phyloP scores from a whole-genome alignment of 345 rosid genomes.

The Lepidium africanum region DNA sequence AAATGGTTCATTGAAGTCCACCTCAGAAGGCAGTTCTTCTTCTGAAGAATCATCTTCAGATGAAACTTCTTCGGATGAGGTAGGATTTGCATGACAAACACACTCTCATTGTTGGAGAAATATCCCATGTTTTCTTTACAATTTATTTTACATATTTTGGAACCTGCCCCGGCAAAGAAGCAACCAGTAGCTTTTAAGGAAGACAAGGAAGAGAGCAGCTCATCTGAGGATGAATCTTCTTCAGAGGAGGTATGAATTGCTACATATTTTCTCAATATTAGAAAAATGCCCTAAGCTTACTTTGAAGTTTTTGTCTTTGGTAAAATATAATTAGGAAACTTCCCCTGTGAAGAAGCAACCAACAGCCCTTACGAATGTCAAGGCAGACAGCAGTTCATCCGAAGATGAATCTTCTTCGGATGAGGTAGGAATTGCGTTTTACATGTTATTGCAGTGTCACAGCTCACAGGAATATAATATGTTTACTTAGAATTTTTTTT shows the following conservation, averaged over 20 bases:
- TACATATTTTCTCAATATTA: not conserved
- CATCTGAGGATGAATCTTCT: slow-evolving; percentile 37
- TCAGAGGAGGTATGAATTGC: slow-evolving; percentile 24
- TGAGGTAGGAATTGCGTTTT: slow-evolving; percentile 15
- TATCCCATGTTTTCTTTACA: not conserved
- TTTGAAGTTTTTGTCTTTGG: not conserved
- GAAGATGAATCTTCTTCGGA: slow-evolving; percentile 24
- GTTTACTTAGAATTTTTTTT: not conserved
- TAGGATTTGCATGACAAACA: not conserved
- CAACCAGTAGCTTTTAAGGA: slow-evolving; percentile 14
- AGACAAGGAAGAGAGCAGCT: slow-evolving; percentile 26
- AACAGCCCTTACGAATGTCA: slow-evolving; percentile 3
- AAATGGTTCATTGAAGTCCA: slow-evolving; percentile 29
- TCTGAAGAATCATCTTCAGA: slow-evolving; percentile 5
- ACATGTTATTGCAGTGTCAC: not conserved
- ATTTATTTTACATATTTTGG: slow-evolving; percentile 1
- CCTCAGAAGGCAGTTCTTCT: slow-evolving; percentile 28
- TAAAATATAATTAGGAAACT: slow-evolving; percentile 15
- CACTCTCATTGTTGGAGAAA: not conserved
- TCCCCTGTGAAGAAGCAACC: slow-evolving; percentile 1
- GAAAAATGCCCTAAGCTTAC: not conserved
- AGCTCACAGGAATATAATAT: not conserved
- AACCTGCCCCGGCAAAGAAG: slow-evolving; percentile 11
- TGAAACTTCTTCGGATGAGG: slow-evolving; percentile 35
- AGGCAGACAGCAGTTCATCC: slow-evolving; percentile 27